Percentiles rank a stretch among this genome's conserved stretches.
Conservation (phyloP, 495 filamentous ascomycete genomes). For the Pseudotulostoma volvatum region DNA sequence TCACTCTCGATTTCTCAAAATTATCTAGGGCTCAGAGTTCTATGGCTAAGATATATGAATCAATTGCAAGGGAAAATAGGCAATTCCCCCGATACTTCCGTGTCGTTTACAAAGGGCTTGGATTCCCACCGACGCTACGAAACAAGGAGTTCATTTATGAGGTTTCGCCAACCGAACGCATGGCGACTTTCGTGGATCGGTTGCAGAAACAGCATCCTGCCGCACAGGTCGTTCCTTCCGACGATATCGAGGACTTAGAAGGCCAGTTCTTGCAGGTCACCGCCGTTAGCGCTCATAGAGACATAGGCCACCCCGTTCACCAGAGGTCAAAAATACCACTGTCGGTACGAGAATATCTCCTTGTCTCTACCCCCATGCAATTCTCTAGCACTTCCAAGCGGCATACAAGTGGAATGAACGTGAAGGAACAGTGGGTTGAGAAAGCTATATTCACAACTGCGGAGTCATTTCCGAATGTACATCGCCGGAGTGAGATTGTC, state of each 20-base stretch:
- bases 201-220: constrained; percentile 83
- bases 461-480: constrained; percentile 80
- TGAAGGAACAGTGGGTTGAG: constrained; percentile 61
- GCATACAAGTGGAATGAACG: constrained; percentile 43
- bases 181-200: constrained; percentile 72
- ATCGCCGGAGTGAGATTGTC: constrained; percentile 75
- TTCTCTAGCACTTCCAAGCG: constrained; percentile 61
- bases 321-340: constrained; percentile 72
- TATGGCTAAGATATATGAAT: constrained; percentile 87
- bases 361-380: constrained; percentile 51
- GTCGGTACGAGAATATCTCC: constrained; percentile 66
- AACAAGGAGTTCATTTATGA: constrained; percentile 94
- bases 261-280: constrained; percentile 85
- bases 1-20: constrained; percentile 81
- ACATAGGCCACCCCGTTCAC: constrained; percentile 72
- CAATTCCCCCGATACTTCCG: constrained; percentile 78
- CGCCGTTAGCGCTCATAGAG: constrained; percentile 62
- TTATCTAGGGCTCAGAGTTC: constrained; percentile 75
- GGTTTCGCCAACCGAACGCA: constrained; percentile 56
- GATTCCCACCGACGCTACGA: constrained; percentile 62
- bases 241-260: constrained; percentile 65
- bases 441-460: constrained; percentile 74
- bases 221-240: constrained; percentile 62
- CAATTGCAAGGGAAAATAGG: constrained; percentile 61
- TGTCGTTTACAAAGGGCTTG: constrained; percentile 78